Evolutionary conservation across 768 basidiomycete species (phyloP), one percentile per base, ranked within the genome.

Genomic region (Pluteus cervinus): DNA sequence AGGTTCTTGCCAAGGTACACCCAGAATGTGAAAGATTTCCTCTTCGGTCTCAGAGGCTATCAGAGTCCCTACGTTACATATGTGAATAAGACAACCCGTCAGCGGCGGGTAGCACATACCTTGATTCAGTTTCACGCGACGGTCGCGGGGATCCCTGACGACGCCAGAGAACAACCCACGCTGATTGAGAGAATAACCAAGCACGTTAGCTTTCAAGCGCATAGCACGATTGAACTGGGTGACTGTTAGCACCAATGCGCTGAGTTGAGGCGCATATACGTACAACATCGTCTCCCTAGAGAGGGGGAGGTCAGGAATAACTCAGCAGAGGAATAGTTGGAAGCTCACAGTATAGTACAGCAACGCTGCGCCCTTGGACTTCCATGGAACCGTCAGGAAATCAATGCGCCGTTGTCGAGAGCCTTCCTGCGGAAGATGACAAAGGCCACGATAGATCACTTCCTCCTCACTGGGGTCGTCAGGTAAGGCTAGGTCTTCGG

Each of bases 111-210:
- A 14, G 15, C n/a, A 49, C 65, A 23, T 37, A 79, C 86, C 86
- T 40, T 62, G 52, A 47, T 69, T 75, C 9, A 76, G 52, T 51
- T 86, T 83, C 42, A 81, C 67, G 26, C 68, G 63, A 25, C 73
- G 60, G 47, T 85, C 70, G 21, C 67, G 67, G 11, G 77, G 76
- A 53, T 87, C 81, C 8, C 91, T 75, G 11, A 86, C 56, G 22
- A 92, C 81, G 0, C 76, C 82, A 5, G 62, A 68, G 48, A 70
- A 92, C 4, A 97, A 59, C 1, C 91, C 92, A 31, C 77, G 73
- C 55, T 97, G 92, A 48, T 97, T 96, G 31, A 97, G 68, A 9
- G 84, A 85, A 57, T 80, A 90, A 0, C 89, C 88, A 54, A 82
- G 71, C 32, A 71, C 76, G 45, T 75, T 76, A 3, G 93, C 93